These are phyloP conservation scores for Aspergillus texensis DNA, from an alignment of 2,329 filamentous ascomycete genomes.

Conservation along the genomic window DNA sequence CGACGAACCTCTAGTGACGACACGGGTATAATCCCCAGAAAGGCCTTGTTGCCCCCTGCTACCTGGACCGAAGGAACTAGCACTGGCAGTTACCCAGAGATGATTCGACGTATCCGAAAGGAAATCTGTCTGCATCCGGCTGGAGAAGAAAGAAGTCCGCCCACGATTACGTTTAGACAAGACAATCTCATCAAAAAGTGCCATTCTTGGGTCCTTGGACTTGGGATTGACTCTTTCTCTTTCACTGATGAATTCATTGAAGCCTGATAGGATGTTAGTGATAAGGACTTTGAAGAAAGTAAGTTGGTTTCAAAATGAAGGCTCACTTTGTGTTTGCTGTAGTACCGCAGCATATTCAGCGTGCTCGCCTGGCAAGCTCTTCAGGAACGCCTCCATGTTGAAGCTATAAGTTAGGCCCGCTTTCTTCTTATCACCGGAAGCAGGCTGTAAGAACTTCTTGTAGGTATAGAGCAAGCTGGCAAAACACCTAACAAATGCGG, in stretches of 20 bases:
- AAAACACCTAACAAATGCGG: slow-evolving; percentile 70
- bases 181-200: slow-evolving; percentile 67
- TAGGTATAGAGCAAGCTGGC: slow-evolving; percentile 71
- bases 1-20: slow-evolving; percentile 53
- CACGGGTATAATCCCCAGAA: slow-evolving; percentile 54
- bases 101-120: slow-evolving; percentile 66
- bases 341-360: slow-evolving; percentile 65
- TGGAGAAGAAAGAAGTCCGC: slow-evolving; percentile 58
- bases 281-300: neutral
- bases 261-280: slow-evolving; percentile 42
- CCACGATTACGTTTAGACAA: slow-evolving; percentile 66
- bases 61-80: slow-evolving; percentile 57
- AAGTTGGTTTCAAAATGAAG: no score
- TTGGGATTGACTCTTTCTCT: slow-evolving; percentile 57
- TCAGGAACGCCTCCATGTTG: slow-evolving; percentile 68
- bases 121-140: slow-evolving; percentile 55
- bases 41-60: slow-evolving; percentile 49
- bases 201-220: slow-evolving; percentile 58
- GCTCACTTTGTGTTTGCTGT: slow-evolving; percentile 64
- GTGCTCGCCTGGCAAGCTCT: slow-evolving; percentile 65
- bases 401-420: slow-evolving; percentile 65
- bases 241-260: slow-evolving; percentile 68
- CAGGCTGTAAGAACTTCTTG: slow-evolving; percentile 62
- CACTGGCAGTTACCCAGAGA: slow-evolving; percentile 64
- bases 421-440: slow-evolving; percentile 64